These are phyloP conservation scores for Penicillium parvum DNA, from an alignment of 495 filamentous ascomycete genomes.

Conservation along the genomic window DNA sequence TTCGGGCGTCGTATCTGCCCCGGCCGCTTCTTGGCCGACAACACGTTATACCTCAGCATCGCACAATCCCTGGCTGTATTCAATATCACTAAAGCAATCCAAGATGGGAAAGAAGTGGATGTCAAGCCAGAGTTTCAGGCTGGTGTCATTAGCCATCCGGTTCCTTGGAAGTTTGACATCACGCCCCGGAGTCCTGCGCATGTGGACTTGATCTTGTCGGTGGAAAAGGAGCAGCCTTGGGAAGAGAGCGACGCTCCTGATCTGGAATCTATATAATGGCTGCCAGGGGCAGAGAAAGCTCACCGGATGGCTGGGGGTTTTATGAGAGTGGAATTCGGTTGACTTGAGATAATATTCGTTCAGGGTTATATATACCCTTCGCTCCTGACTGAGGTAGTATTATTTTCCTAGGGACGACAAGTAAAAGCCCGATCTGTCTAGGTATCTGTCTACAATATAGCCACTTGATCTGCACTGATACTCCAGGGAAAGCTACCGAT, in stretches of 20 bases:
- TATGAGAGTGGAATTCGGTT: too few relatives aligned
- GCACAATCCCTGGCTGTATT: constrained; percentile 37
- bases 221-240: constrained; percentile 44
- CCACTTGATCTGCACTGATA: too few relatives aligned
- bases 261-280: too few relatives aligned
- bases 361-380: too few relatives aligned
- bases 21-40: constrained; percentile 34
- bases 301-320: too few relatives aligned
- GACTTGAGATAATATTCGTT: too few relatives aligned
- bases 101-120: constrained; percentile 28
- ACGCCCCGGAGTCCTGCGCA: constrained; percentile 28
- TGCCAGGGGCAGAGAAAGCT: too few relatives aligned
- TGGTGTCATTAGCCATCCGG: constrained; percentile 38
- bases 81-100: constrained; percentile 30
- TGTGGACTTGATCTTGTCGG: constrained; percentile 25
- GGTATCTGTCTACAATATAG: too few relatives aligned
- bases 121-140: constrained; percentile 24
- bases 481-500: too few relatives aligned
- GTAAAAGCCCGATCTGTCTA: too few relatives aligned
- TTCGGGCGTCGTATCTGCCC: constrained; percentile 40
- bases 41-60: constrained; percentile 29
- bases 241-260: constrained; percentile 32
- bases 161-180: constrained; percentile 31
- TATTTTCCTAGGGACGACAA: too few relatives aligned
- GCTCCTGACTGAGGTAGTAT: too few relatives aligned